Evolutionary conservation across 257 asterid genomes (phyloP).

Genomic region (Solanum rostratum): DNA sequence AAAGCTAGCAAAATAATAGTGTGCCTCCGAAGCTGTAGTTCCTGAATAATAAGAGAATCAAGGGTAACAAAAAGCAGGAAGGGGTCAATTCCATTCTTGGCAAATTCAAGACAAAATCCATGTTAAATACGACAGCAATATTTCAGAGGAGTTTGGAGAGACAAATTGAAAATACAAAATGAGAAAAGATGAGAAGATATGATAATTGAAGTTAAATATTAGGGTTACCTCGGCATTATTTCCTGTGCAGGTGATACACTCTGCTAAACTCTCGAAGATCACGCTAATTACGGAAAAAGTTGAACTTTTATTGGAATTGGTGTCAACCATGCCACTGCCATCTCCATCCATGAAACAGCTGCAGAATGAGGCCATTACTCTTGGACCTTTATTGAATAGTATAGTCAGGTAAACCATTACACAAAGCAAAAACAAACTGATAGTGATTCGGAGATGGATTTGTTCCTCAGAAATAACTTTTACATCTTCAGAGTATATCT

Average conservation of each 20-base stretch:
- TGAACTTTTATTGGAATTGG: slow-evolving; percentile 16
- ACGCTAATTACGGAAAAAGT: slow-evolving; percentile 29
- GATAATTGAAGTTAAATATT: not conserved
- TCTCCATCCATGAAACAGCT: slow-evolving; percentile 37
- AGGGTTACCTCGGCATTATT: slow-evolving; percentile 54
- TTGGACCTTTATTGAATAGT: slow-evolving; percentile 54
- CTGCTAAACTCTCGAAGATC: slow-evolving; percentile 59
- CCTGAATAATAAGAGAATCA: slow-evolving; percentile 38
- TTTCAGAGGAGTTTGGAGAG: not conserved
- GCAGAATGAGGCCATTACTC: slow-evolving; percentile 45
- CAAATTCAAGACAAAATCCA: not conserved
- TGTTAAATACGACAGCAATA: not conserved
- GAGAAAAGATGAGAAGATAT: not conserved
- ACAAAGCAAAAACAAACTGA: not conserved
- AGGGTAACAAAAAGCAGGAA: not conserved
- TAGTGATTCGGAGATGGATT: not conserved
- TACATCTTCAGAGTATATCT: not conserved
- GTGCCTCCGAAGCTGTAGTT: slow-evolving; percentile 76
- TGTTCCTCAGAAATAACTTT: not conserved
- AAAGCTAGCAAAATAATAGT: slow-evolving; percentile 68
- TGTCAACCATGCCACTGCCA: slow-evolving; percentile 12
- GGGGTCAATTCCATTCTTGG: not conserved
- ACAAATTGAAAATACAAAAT: not conserved
- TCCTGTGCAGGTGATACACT: slow-evolving; percentile 59
- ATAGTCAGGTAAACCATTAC: slow-evolving; percentile 1